Evolutionary conservation across 2,329 filamentous ascomycete genomes (phyloP).

Genomic region (Xylariaceae sp.): DNA sequence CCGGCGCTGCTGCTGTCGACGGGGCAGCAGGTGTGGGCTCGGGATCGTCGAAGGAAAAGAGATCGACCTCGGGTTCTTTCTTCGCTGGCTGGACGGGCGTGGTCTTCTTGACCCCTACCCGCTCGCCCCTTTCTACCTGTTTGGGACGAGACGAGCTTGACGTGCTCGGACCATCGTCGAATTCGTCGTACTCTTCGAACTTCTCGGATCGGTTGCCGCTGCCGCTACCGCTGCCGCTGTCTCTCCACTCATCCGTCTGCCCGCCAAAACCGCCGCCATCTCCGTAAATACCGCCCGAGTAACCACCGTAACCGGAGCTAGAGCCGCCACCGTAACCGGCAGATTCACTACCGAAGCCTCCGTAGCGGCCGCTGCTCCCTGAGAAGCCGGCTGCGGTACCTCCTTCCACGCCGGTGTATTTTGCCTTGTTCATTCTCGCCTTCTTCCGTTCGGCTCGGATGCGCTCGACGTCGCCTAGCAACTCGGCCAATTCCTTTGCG

Average conservation of each 20-base stretch:
- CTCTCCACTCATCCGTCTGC: constrained; percentile 64
- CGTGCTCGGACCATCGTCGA: constrained; percentile 66
- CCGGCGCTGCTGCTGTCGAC: constrained; percentile 36
- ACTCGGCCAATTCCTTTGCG: constrained; percentile 88
- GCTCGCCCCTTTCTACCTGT: constrained; percentile 42
- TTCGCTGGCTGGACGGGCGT: constrained; percentile 56
- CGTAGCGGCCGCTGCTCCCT: constrained; percentile 58
- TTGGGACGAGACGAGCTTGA: constrained; percentile 49
- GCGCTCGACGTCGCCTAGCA: constrained; percentile 86
- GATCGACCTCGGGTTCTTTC: constrained; percentile 83
- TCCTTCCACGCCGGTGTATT: constrained; percentile 92
- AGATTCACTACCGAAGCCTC: constrained; percentile 87
- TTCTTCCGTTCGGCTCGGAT: constrained; percentile 85
- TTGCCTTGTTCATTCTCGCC: constrained; percentile 81
- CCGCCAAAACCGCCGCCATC: constrained; percentile 92
- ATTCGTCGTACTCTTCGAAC: constrained; percentile 97
- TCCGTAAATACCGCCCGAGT: constrained; percentile 76
- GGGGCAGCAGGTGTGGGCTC: constrained; percentile 42
- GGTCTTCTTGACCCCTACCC: constrained; percentile 49
- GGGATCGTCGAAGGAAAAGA: constrained; percentile 88
- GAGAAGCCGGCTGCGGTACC: constrained; percentile 58
- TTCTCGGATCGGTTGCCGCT: constrained; percentile 60
- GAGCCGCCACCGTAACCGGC: constrained; percentile 60
- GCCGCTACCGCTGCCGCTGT: constrained; percentile 29
- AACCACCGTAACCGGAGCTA: constrained; percentile 49